Evolutionary conservation across 2,329 filamentous ascomycete species (phyloP), one percentile per base, ranked within the genome.

Genomic region (Rhinocladiella mackenziei): DNA sequence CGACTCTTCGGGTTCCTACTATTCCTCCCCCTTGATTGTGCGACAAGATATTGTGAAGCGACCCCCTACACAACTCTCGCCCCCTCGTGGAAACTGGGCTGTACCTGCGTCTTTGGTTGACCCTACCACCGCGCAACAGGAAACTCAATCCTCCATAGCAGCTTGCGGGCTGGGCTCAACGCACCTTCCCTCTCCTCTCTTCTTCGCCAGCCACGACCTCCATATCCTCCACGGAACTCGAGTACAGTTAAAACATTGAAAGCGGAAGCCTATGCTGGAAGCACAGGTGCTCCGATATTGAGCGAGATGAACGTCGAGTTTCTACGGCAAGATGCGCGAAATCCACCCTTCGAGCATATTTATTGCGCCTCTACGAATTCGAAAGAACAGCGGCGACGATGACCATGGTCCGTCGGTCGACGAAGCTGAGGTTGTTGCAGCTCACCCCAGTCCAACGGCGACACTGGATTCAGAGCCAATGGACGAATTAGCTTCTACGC

Each of bases 401-500:
- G 22, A 30, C 9, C 20, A 36, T 40, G 36, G 31, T 35, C 37
- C 34, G 20, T 15, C 11, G 4, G 17, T 39, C 25, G 44, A 45
- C 15, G 30, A 44, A 18, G 60, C 60, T 59, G 57, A 18, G 13
- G 10, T 15, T 25, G 11, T 8, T 6, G 20, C 33, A 22, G 35
- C 15, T 33, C 17, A 32, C 6, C 18, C 43, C 14, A 38, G 30
- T 22, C 29, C 39, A 14, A 40, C 35, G 29, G 19, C 30, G 10
- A 41, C 33, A 20, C 20, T 43, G 13, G 34, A 28, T 14, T 28
- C 38, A 13, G 41, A 42, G 53, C 72, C 77, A 50, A 62, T 65
- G 58, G 58, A 68, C 49, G 61, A 67, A 54, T 56, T 62, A 37
- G 67, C 69, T 51, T 59, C 62, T 38, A 66, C 74, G 5, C 73